Evolutionary conservation across 2,329 filamentous ascomycete species (phyloP), one percentile per base, ranked within the genome.

Genomic region (Fusarium sp.): DNA sequence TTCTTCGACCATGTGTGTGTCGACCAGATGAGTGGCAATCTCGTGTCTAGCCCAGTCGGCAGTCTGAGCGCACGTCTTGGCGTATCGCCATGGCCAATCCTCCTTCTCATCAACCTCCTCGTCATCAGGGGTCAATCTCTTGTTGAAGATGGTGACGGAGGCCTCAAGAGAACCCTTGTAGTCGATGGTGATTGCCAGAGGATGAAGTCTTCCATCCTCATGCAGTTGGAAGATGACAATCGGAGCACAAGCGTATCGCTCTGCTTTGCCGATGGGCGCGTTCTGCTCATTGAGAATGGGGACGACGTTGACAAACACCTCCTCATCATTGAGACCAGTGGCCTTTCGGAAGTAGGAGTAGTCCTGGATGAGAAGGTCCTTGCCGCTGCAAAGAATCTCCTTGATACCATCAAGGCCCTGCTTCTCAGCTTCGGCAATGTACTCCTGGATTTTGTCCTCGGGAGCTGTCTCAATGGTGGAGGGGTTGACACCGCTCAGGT

Each of bases 41-140:
- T 74, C 72, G 14, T 74, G 72, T 57, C 72, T 62, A 5, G 72
- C 60, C 69, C 72, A 74, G 27, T 74, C 72, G 6, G 72, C 72
- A 0, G 72, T 72, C 27, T 74, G 72, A 0, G 72, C 72, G 2
- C 73, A 70, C 0, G 72, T 74, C 47, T 74, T 74, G 45, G 72
- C 72, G 2, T 74, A 74, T 47, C 72, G 34, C 72, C 72, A 74
- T 0, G 72, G 65, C 72, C 72, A 74, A 31, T 74, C 71, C 0
- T 72, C 60, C 40, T 72, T 74, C 54, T 74, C 69, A 6, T 62
- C 42, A 16, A 74, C 9, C 0, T 45, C 7, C 16, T 63, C 56
- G 5, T 70, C 71, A 18, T 72, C 71, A 0, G 72, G 72, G 1
- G 16, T 62, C 16, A 74, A 3, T 11, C 69, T 69, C 8, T 29